Percentiles rank a stretch among this genome's conserved stretches.
Conservation (phyloP, 2,329 filamentous ascomycete genomes). For the Beauveria medogensis region DNA sequence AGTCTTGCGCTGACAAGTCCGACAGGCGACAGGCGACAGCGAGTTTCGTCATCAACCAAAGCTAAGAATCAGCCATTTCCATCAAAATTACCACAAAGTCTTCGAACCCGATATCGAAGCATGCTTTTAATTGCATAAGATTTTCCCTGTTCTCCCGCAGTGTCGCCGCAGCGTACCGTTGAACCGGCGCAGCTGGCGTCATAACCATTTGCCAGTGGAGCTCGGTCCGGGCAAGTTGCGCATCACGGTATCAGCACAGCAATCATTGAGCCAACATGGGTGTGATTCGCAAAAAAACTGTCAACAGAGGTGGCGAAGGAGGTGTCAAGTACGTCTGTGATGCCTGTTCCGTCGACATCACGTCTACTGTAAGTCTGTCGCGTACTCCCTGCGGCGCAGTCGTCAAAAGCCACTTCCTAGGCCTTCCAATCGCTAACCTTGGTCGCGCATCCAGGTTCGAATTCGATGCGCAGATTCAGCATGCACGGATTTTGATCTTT, state of each 20-base stretch:
- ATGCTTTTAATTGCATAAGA: constrained; percentile 2
- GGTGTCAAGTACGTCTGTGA: constrained; percentile 96
- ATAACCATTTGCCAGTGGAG: constrained; percentile 2
- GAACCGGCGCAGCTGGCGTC: constrained; percentile 7
- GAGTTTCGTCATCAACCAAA: constrained; percentile 1
- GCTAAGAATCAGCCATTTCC: not conserved
- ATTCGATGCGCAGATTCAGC: constrained; percentile 79
- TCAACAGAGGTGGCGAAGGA: constrained; percentile 73
- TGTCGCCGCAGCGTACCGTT: not conserved
- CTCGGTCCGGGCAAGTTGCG: not conserved
- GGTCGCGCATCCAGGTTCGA: constrained; percentile 57
- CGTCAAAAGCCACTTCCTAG: not conserved
- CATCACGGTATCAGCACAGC: not conserved
- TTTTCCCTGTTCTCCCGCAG: not conserved
- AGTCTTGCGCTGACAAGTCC: constrained; percentile 5
- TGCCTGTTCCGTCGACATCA: constrained; percentile 93
- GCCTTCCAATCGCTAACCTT: constrained; percentile 13
- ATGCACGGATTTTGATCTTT: constrained; percentile 94
- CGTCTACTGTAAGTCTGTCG: constrained; percentile 67
- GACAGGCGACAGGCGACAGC: not conserved
- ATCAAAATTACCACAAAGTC: constrained; percentile 1
- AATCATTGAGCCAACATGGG: constrained; percentile 53
- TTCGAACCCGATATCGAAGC: not conserved
- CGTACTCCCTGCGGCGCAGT: not conserved
- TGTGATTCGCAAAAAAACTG: constrained; percentile 93